Conservation (phyloP, 306 rosid species). For the barrel medic (Medicago truncatula) region MtrunA17r5.0-ANR NC_053046.1:28884501-28885000, state of each 20-base stretch:
- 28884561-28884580: background rate
- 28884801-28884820: no score
- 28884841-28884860: conserved; percentile 1
- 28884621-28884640: no score
- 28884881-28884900: conserved; percentile 5
- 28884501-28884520: background rate
- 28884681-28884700: background rate
- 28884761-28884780: no score
- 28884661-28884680: background rate
- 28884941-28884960: background rate
- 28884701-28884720: no score
- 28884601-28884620: background rate
- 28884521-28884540: background rate
- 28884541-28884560: background rate
- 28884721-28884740: no score
- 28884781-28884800: no score
- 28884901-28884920: conserved; percentile 5
- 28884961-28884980: conserved; percentile 24
- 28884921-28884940: conserved; percentile 10
- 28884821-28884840: no score
- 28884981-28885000: conserved; percentile 48
- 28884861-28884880: conserved; percentile 1
- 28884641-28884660: background rate
- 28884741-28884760: no score
- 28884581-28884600: background rate